Evolutionary conservation across 2,329 filamentous ascomycete species (phyloP), one percentile per base, ranked within the genome.

Genomic region (Neofusicoccum parvum): DNA sequence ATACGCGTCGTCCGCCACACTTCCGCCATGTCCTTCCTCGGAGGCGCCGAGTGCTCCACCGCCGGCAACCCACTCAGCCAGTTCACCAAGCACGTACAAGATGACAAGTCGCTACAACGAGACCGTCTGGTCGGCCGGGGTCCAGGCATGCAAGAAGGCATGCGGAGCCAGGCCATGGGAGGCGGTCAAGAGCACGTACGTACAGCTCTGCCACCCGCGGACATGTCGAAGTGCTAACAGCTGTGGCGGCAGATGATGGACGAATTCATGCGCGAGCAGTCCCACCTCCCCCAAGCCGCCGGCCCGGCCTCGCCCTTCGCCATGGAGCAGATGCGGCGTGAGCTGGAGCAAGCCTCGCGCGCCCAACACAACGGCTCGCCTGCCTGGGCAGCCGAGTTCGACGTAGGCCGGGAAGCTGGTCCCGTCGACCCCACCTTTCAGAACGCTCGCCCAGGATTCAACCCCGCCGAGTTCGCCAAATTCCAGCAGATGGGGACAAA

Each of bases 61-160:
- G 93, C 92, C 70, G 92, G 90, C 75, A 99, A 99, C 80, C 95
- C 96, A 66, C 88, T 99, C 73, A 94, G 92, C 76, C 95, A 98
- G 83, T 96, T 99, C 79, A 92, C 94, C 69, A 99, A 99, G 80
- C 94, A 97, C 79, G 92, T 95, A 65, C 92, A 96, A 76, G 92
- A 96, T 85, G 95, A 99, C 82, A 96, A 94, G 81, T 95, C 92
- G 66, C 83, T 98, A 66, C 95, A 98, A 81, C 87, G 94, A 73
- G 95, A 99, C 79, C 88, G 95, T 67, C 84, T 98, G 68, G 89
- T 92, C 67, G 92, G 92, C 68, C 84, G 90, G 70, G 89, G 88
- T 0, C 90, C 91, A 0, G 88, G 86, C 7, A 82, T 90, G 73
- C 85, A 91, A 73, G 90, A 91, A 75, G 87, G 91, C 72, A 94